Percentiles rank a stretch among this genome's conserved stretches.
These are phyloP conservation scores for Euphorbia tirucalli DNA, from an alignment of 345 rosid species.

Conservation along the genomic window DNA sequence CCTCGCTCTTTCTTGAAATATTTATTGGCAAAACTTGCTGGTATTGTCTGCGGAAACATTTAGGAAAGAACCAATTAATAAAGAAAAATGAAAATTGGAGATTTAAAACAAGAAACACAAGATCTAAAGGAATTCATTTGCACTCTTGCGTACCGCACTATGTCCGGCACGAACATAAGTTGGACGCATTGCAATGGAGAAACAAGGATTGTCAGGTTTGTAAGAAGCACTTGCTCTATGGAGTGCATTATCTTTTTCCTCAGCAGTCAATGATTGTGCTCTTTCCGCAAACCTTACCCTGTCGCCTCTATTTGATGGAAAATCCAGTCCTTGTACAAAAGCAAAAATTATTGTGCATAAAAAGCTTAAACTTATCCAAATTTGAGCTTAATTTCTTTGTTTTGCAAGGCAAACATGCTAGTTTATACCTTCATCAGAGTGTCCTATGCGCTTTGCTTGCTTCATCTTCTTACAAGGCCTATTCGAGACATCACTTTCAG, in stretches of 20 bases:
- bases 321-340: neutral
- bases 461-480: neutral
- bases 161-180: conserved; percentile 3
- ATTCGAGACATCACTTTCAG: neutral
- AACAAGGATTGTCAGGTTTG: conserved; percentile 25
- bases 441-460: neutral
- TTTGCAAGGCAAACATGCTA: too few relatives aligned
- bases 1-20: neutral
- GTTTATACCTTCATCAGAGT: neutral
- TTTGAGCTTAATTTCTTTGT: too few relatives aligned
- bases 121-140: neutral
- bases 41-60: conserved; percentile 3
- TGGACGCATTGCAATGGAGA: conserved; percentile 23
- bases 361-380: too few relatives aligned
- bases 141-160: neutral
- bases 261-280: neutral
- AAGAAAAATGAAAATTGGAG: too few relatives aligned
- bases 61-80: neutral
- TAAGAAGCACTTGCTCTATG: conserved; percentile 17
- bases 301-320: neutral
- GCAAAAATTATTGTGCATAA: neutral
- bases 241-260: conserved; percentile 10
- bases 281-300: neutral
- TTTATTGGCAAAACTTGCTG: conserved; percentile 8
- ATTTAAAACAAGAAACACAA: neutral